These are phyloP conservation scores for Lizonia empirigonia DNA, from an alignment of 2,329 filamentous ascomycete genomes.

Conservation along the genomic window DNA sequence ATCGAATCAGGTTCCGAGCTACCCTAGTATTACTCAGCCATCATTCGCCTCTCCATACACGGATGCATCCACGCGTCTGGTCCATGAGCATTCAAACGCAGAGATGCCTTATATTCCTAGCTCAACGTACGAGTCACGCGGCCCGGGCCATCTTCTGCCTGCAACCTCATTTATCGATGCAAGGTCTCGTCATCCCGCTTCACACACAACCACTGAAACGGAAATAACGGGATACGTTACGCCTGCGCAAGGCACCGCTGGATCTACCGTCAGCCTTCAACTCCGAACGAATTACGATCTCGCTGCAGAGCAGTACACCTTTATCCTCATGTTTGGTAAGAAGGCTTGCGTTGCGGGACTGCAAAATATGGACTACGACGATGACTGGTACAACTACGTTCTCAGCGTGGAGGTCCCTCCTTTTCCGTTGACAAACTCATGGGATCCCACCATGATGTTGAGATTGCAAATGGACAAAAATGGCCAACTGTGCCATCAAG, in stretches of 20 bases:
- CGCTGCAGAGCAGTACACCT: slow-evolving; percentile 58
- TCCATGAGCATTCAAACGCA: slow-evolving; percentile 55
- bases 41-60: slow-evolving; percentile 57
- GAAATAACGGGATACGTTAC: slow-evolving; percentile 67
- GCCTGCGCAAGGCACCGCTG: slow-evolving; percentile 70
- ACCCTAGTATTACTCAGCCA: slow-evolving; percentile 56
- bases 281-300: slow-evolving; percentile 78
- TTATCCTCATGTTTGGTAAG: slow-evolving; percentile 80
- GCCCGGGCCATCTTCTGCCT: slow-evolving; percentile 47
- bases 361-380: slow-evolving; percentile 63
- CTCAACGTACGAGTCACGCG: slow-evolving; percentile 57
- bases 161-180: slow-evolving; percentile 63
- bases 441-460: slow-evolving; percentile 62
- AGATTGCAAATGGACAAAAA: slow-evolving; percentile 64
- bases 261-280: slow-evolving; percentile 74
- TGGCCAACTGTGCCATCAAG: slow-evolving; percentile 56
- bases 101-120: slow-evolving; percentile 54
- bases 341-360: slow-evolving; percentile 72
- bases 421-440: slow-evolving; percentile 62
- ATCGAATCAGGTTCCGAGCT: slow-evolving; percentile 62
- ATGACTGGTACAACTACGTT: slow-evolving; percentile 70
- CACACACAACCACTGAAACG: slow-evolving; percentile 54
- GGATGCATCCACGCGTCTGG: slow-evolving; percentile 55
- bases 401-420: slow-evolving; percentile 75
- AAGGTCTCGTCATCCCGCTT: slow-evolving; percentile 59